These are phyloP conservation scores for Sarcodon aspratus DNA, from an alignment of 768 basidiomycete genomes.

Conservation along the genomic window DNA sequence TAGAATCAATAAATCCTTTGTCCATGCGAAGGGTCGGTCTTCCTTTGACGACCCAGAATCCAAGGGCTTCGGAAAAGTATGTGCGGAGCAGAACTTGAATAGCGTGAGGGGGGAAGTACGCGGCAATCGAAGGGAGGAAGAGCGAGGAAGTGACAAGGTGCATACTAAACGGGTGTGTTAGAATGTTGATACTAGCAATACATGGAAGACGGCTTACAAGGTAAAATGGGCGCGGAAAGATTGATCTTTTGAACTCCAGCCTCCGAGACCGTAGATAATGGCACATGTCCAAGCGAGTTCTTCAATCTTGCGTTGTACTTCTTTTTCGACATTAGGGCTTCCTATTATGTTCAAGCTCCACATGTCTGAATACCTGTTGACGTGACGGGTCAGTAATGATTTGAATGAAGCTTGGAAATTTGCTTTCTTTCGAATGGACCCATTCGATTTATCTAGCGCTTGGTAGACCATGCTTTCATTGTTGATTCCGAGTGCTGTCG, in stretches of 20 bases:
- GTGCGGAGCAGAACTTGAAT: slow-evolving; percentile 43
- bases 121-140: slow-evolving; percentile 41
- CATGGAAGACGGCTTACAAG: slow-evolving; percentile 27
- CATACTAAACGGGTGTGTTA: slow-evolving; percentile 27
- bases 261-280: slow-evolving; percentile 46
- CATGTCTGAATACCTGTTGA: neutral
- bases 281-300: slow-evolving; percentile 48
- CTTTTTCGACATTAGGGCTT: slow-evolving; percentile 6
- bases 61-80: slow-evolving; percentile 41
- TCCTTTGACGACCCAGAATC: slow-evolving; percentile 47
- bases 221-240: slow-evolving; percentile 49
- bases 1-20: slow-evolving; percentile 29
- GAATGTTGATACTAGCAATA: neutral
- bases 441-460: too few species aligned
- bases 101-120: slow-evolving; percentile 22
- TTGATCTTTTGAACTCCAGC: slow-evolving; percentile 32
- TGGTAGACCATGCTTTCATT: too few species aligned
- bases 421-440: neutral
- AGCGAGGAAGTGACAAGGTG: slow-evolving; percentile 57
- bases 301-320: slow-evolving; percentile 44
- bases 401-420: neutral
- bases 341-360: neutral
- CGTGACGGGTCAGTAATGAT: neutral
- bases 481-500: neutral
- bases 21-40: slow-evolving; percentile 35